Evolutionary conservation across 1,139 yeast species (phyloP), one percentile per base, ranked within the genome.

Genomic region (Spencermartinsiella ligniputridi): DNA sequence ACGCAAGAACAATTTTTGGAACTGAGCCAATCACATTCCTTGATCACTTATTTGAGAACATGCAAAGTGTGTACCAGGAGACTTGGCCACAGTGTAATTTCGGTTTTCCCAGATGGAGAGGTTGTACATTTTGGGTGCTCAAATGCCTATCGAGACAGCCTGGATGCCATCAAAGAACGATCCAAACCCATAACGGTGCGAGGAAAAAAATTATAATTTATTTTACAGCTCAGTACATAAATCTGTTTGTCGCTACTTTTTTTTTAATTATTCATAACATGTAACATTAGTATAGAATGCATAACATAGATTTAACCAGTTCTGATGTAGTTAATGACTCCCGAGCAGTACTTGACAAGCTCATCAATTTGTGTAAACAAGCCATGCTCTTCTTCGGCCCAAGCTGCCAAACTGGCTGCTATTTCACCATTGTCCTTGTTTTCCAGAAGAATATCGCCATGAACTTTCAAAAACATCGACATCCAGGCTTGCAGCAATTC

Each of bases 401-500:
- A 82, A 9, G 57, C 54, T 12, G 67, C 67, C 40, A 88, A 63
- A 0, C 78, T 75, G 9, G 45, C 52, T 2, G 42, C 41, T 3
- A 51, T 35, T 2, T 47, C 43, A 13, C 35, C 43, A 18, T 44
- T 40, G 3, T 30, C 40, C 34, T 41, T 42, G 36, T 39, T 46
- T 15, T 42, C 44, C 34, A 81, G 78, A 22, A 90, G 67, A 4
- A 87, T 81, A 63, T 92, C 98, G 18, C 92, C 92, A 62, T 94
- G 98, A 42, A 75, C 76, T 59, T 79, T 79, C 51, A 88, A 71
- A 48, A 89, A 73, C 71, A 88, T 74, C 16, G 81, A 72, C 74
- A 87, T 80, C 65, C 89, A 77, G 0, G 96, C 95, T 60, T 89
- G 83, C 42, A 78, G 71, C 29, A 84, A 64, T 54, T 88, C 96